Evolutionary conservation across 768 basidiomycete species (phyloP).

Genomic region (Phanerochaete carnosa): DNA sequence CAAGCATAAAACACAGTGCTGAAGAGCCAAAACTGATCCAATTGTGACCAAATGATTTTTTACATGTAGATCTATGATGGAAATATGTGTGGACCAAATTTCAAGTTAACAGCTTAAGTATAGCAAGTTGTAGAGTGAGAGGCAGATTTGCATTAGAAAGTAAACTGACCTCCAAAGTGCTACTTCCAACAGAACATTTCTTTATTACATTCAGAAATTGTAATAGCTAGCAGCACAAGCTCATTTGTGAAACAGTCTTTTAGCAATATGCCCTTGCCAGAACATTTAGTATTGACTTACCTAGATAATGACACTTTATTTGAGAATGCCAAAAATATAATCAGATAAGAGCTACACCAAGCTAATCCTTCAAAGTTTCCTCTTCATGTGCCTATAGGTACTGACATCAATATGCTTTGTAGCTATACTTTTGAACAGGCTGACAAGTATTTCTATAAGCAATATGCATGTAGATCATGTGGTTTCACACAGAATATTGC

Average conservation of each 20-base stretch:
- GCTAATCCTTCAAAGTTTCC: not conserved
- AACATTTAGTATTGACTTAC: too few species aligned
- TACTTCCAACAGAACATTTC: too few species aligned
- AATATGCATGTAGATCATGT: not conserved
- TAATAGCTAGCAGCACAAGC: not conserved
- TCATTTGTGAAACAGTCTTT: not conserved
- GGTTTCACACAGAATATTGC: not conserved
- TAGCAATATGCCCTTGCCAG: not conserved
- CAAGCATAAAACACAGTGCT: too few species aligned
- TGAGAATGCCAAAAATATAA: not conserved
- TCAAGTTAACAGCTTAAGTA: too few species aligned
- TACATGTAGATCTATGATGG: too few species aligned
- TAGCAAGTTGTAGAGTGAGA: too few species aligned
- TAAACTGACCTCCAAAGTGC: too few species aligned
- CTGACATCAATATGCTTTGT: not conserved
- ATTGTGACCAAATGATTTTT: too few species aligned
- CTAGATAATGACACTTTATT: not conserved
- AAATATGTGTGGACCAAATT: too few species aligned
- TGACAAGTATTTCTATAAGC: not conserved
- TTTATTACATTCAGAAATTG: too few species aligned
- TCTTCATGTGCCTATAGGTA: not conserved
- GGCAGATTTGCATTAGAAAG: too few species aligned
- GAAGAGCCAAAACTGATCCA: too few species aligned
- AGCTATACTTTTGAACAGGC: not conserved
- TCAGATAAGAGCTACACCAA: not conserved